Evolutionary conservation across 352 stramenopile genomes (phyloP).

Genomic region (Pythium phragmiticola): DNA sequence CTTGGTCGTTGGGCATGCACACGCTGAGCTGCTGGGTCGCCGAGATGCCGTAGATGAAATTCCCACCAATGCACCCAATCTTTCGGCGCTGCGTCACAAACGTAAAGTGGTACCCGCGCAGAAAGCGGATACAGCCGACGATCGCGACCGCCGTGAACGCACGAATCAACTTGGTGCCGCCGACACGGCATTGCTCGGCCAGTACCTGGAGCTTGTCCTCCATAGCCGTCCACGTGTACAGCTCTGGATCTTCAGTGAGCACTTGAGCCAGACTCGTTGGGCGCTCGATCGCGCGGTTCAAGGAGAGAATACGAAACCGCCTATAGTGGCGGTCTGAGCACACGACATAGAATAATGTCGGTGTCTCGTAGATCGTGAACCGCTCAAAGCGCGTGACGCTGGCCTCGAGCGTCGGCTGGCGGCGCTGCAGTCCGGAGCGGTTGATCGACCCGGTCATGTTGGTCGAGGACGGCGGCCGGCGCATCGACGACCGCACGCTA

Average conservation of each 20-base stretch:
- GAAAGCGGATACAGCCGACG: constrained; percentile 97
- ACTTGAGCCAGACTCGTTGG: constrained; percentile 56
- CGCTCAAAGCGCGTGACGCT: constrained; percentile 72
- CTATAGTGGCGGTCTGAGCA: constrained; percentile 86
- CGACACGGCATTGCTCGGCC: constrained; percentile 41
- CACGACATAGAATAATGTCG: constrained; percentile 69
- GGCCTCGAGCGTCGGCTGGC: constrained; percentile 64
- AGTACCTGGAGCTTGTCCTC: constrained; percentile 71
- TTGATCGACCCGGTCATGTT: constrained; percentile 17
- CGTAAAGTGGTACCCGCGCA: constrained; percentile 98
- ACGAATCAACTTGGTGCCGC: constrained; percentile 47
- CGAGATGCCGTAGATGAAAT: constrained; percentile 98
- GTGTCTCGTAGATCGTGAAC: constrained; percentile 85
- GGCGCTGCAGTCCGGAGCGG: constrained; percentile 47
- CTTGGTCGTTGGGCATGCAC: constrained; percentile 48
- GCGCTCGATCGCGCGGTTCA: constrained; percentile 67
- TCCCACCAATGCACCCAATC: constrained; percentile 95
- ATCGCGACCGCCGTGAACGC: constrained; percentile 94
- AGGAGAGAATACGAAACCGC: constrained; percentile 68
- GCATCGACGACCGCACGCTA: constrained; percentile 22
- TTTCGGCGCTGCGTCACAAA: constrained; percentile 97
- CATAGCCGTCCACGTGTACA: constrained; percentile 84
- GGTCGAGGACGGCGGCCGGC: constrained; percentile 34
- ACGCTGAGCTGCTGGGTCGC: constrained; percentile 91
- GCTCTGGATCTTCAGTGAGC: constrained; percentile 55